Evolutionary conservation across 192 early-diverging fungal species (phyloP).

Genomic region (Allomyces macrogynus): DNA sequence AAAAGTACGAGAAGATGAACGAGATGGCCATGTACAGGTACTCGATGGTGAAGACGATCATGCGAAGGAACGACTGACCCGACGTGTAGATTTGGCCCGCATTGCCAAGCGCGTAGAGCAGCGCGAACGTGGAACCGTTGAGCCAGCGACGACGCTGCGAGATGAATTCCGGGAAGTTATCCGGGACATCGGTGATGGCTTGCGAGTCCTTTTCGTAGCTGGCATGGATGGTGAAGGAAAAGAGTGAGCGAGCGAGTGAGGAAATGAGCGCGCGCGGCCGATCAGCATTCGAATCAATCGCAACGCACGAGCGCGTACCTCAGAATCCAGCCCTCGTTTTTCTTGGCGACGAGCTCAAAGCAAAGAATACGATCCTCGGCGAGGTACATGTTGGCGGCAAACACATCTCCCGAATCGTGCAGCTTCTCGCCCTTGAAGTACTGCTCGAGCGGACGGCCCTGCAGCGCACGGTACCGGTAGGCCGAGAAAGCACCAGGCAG

Average conservation of each 20-base stretch:
- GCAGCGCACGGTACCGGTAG: constrained; percentile 53
- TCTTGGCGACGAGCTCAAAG: constrained; percentile 57
- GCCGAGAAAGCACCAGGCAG: constrained; percentile 72
- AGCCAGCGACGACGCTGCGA: constrained; percentile 62
- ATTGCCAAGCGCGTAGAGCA: constrained; percentile 45
- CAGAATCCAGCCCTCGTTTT: constrained; percentile 37
- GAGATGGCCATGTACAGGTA: constrained; percentile 45
- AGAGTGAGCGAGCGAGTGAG: no score
- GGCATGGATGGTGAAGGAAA: no score
- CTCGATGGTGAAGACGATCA: constrained; percentile 39
- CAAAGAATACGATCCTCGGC: constrained; percentile 57
- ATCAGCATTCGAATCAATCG: no score
- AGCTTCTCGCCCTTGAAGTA: constrained; percentile 59
- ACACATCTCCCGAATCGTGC: constrained; percentile 34
- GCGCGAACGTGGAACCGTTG: constrained; percentile 67
- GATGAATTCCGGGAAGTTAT: constrained; percentile 48
- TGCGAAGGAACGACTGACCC: constrained; percentile 36
- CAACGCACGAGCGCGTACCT: constrained; percentile 7
- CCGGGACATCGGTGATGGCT: constrained; percentile 62
- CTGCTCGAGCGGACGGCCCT: constrained; percentile 40
- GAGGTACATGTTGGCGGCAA: constrained; percentile 45
- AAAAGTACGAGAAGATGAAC: constrained; percentile 43
- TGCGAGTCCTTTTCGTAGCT: constrained; percentile 38
- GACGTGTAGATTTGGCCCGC: constrained; percentile 42
- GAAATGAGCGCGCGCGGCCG: no score